Percentiles rank a stretch among this genome's conserved stretches.
Conservation (phyloP, 2,329 filamentous ascomycete genomes). For the Bipolaris cookei region DNA sequence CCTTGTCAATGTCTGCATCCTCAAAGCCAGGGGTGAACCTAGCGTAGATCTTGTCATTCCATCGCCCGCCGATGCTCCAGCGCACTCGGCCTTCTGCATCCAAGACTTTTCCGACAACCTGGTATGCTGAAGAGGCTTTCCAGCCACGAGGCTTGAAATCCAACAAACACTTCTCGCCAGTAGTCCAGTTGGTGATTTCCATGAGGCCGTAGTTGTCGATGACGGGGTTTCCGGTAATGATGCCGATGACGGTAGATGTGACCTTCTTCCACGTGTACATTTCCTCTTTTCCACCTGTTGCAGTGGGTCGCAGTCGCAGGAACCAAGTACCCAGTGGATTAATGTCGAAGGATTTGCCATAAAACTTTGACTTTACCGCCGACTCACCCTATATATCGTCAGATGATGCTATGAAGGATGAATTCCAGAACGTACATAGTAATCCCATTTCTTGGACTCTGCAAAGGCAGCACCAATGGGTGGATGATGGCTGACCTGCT, state of each 20-base stretch:
- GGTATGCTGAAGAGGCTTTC: constrained; percentile 91
- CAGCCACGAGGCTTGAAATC: constrained; percentile 96
- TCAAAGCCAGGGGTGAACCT: constrained; percentile 91
- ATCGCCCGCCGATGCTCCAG: constrained; percentile 89
- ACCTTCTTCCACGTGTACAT: constrained; percentile 99
- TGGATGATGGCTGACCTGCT: constrained; percentile 97
- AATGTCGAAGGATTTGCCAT: constrained; percentile 96
- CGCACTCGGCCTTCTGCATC: constrained; percentile 79
- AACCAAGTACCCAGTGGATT: constrained; percentile 98
- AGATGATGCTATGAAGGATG: constrained; percentile 13
- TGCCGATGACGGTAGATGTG: constrained; percentile 95
- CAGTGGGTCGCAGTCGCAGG: constrained; percentile 76
- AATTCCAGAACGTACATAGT: constrained; percentile 64
- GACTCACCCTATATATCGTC: constrained; percentile 74
- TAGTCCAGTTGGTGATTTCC: constrained; percentile 97
- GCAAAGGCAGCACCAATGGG: constrained; percentile 92
- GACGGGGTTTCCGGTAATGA: constrained; percentile 93
- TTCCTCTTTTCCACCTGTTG: constrained; percentile 72
- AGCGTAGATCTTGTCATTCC: constrained; percentile 97
- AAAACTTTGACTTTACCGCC: constrained; percentile 94
- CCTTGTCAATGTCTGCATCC: constrained; percentile 64
- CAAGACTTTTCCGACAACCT: constrained; percentile 84
- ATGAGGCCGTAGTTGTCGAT: constrained; percentile 98
- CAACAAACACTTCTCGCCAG: constrained; percentile 84
- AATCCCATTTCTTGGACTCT: constrained; percentile 92